Evolutionary conservation across 2,329 filamentous ascomycete genomes (phyloP).

Genomic region (Monosporascus sp.): DNA sequence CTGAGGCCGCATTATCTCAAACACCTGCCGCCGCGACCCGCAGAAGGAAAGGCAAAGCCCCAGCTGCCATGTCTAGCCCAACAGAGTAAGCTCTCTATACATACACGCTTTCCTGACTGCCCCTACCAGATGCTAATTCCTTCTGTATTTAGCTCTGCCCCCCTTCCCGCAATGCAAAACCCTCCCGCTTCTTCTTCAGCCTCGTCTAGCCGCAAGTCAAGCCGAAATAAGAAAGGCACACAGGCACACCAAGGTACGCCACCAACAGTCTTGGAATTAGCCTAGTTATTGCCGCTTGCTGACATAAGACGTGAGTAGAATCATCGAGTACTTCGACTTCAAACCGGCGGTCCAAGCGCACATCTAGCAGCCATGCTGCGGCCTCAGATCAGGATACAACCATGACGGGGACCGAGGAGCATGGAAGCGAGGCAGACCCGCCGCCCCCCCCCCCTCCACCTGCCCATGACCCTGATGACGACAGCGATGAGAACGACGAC

Average conservation of each 20-base stretch:
- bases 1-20: conserved; percentile 26
- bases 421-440: conserved; percentile 34
- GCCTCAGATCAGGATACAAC: conserved; percentile 55
- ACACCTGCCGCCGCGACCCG: conserved; percentile 36
- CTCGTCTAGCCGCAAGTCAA: conserved; percentile 67
- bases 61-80: conserved; percentile 66
- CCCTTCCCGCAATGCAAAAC: conserved; percentile 58
- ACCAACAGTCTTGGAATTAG: neutral
- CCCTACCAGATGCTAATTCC: conserved; percentile 16
- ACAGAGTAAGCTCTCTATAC: conserved; percentile 47
- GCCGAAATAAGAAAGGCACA: conserved; percentile 61
- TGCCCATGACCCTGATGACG: conserved; percentile 32
- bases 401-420: conserved; percentile 66
- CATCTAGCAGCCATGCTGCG: conserved; percentile 37
- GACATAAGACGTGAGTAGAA: conserved; percentile 2
- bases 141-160: conserved; percentile 52
- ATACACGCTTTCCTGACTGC: conserved; percentile 9
- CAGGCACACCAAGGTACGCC: conserved; percentile 39
- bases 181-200: conserved; percentile 48
- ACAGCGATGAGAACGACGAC: conserved; percentile 36
- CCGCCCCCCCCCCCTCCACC: conserved; percentile 40
- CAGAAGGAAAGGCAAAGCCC: conserved; percentile 56
- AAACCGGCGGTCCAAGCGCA: conserved; percentile 48
- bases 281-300: neutral
- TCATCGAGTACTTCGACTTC: conserved; percentile 30